phyloP scores from a whole-genome alignment of 177 flowering plant genomes.

The Vitis hybrid region DNA sequence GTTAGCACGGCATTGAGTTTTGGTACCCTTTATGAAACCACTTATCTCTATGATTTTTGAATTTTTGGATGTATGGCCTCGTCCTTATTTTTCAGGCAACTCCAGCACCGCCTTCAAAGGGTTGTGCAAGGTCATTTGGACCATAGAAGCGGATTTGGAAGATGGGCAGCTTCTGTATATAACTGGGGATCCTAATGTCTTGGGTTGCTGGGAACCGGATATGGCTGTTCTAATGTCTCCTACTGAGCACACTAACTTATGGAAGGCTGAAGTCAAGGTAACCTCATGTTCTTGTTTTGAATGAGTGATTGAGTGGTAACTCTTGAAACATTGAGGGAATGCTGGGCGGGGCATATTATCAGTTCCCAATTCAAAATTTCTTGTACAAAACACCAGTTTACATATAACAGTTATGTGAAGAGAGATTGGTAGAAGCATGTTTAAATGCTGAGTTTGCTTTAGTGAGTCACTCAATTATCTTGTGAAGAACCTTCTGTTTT shows the following conservation, averaged over 20 bases:
- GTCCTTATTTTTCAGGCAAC: conserved; percentile 27
- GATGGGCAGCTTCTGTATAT: conserved; percentile 57
- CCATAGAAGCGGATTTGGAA: conserved; percentile 57
- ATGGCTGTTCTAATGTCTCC: conserved; percentile 65
- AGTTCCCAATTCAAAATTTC: no score
- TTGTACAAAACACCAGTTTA: no score
- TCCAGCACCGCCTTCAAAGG: conserved; percentile 22
- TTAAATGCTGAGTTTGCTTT: no score
- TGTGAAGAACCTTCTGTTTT: no score
- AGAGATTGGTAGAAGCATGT: no score
- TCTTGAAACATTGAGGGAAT: not conserved
- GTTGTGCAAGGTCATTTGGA: conserved; percentile 55
- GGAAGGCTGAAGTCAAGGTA: conserved; percentile 71
- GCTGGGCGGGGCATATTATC: not conserved
- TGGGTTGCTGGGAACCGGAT: conserved; percentile 68
- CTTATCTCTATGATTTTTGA: not conserved
- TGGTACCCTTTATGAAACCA: no score
- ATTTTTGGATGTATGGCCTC: conserved; percentile 14
- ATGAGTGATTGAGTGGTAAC: no score
- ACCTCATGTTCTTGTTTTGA: no score
- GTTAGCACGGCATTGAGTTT: not conserved
- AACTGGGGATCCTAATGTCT: conserved; percentile 51
- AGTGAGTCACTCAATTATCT: no score
- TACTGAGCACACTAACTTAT: conserved; percentile 44
- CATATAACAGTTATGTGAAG: no score